phyloP scores from a whole-genome alignment of 306 rosid genomes.

The Gleditsia sinensis region DNA sequence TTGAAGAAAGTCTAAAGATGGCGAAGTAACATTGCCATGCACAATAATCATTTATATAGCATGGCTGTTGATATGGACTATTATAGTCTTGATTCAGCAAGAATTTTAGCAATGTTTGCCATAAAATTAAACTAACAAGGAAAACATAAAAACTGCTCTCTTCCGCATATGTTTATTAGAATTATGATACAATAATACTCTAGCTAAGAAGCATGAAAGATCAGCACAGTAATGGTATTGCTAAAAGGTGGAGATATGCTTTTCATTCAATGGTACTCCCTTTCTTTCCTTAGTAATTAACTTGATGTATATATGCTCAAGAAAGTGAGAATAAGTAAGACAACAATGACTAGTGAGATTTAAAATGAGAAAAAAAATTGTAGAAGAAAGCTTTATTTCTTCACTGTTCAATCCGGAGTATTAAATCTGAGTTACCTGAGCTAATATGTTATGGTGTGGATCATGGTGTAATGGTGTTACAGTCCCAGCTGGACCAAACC shows the following conservation, averaged over 20 bases:
- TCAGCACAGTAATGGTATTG: not conserved
- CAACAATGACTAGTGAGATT: conserved; percentile 17
- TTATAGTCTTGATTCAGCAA: not conserved
- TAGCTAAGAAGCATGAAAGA: conserved; percentile 15
- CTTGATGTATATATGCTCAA: conserved; percentile 6
- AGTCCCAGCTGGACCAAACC: conserved; percentile 98
- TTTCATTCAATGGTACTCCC: not conserved
- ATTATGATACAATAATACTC: not conserved
- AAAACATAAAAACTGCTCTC: conserved; percentile 10
- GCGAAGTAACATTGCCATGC: not conserved
- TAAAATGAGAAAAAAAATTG: not conserved
- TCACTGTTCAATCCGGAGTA: conserved; percentile 1
- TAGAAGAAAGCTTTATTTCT: conserved; percentile 3
- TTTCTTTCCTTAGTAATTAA: conserved; percentile 17
- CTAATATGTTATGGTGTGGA: conserved; percentile 94
- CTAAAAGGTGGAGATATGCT: not conserved
- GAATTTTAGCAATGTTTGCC: not conserved
- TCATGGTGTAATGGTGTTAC: conserved; percentile 96
- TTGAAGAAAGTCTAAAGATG: not conserved
- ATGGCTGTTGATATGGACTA: not conserved
- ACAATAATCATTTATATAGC: conserved; percentile 15
- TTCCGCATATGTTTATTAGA: conserved; percentile 22
- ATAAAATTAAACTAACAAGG: conserved; percentile 5
- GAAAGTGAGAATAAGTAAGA: conserved; percentile 8
- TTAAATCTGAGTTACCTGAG: conserved; percentile 63